Percentiles rank a stretch among this genome's conserved stretches.
Conservation (phyloP, 257 asterid species). For the Solanum clarkiae region DNA sequence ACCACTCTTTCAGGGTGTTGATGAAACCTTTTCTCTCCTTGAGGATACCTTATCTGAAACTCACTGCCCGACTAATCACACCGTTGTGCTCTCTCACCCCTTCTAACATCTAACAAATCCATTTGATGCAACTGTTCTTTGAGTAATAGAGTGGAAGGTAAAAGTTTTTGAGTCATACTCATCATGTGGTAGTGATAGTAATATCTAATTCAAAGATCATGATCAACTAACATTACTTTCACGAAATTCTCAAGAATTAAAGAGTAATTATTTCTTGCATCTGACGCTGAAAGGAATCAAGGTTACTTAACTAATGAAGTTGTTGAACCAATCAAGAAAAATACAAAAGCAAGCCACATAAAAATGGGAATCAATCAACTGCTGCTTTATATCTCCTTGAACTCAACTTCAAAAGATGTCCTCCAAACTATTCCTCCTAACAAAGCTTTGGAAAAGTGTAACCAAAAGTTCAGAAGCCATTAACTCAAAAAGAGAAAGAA, state of each 20-base stretch:
- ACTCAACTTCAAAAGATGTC: conserved; percentile 4
- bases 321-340: background rate
- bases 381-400: background rate
- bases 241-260: background rate
- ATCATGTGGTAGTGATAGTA: background rate
- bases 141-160: background rate
- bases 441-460: conserved; percentile 10
- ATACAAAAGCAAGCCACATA: background rate
- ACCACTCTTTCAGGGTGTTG: background rate
- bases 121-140: background rate
- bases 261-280: background rate
- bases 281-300: background rate
- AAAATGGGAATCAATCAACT: background rate
- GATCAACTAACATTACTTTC: background rate
- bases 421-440: background rate
- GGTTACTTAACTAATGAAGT: background rate
- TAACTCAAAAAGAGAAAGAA: background rate
- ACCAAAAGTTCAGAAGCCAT: conserved; percentile 1
- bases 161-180: background rate
- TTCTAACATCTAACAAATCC: background rate
- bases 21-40: background rate
- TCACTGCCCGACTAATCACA: background rate
- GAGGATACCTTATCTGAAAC: background rate
- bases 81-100: background rate
- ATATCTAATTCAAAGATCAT: background rate